phyloP scores from a whole-genome alignment of 108 stramenopile genomes.

The Pseudonitzschia delicatissima region DNA sequence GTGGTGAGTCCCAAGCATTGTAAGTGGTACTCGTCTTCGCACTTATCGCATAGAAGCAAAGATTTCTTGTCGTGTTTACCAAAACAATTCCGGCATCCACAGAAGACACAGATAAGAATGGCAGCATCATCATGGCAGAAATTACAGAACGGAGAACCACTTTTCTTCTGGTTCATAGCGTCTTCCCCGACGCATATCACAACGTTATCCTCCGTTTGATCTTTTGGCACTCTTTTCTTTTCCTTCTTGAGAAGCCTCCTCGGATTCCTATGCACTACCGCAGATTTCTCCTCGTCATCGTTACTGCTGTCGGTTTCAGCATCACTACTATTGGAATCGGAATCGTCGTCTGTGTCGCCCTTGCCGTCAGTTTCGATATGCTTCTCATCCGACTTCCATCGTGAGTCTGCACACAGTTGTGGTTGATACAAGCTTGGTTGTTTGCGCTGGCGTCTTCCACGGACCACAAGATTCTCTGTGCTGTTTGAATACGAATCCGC shows the following conservation, averaged over 20 bases:
- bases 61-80: slow-evolving; percentile 67
- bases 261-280: neutral
- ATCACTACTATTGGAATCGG: neutral
- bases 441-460: slow-evolving; percentile 15
- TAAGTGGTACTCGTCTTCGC: slow-evolving; percentile 55
- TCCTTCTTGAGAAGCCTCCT: neutral
- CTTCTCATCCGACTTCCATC: slow-evolving; percentile 54
- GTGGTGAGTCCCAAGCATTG: slow-evolving; percentile 38
- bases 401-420: slow-evolving; percentile 43
- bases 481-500: slow-evolving; percentile 10
- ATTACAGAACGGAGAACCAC: slow-evolving; percentile 27
- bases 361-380: neutral
- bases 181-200: neutral
- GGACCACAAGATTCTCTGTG: slow-evolving; percentile 11
- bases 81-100: slow-evolving; percentile 82
- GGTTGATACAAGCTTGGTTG: slow-evolving; percentile 55
- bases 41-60: slow-evolving; percentile 37
- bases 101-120: slow-evolving; percentile 75
- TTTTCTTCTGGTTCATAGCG: neutral
- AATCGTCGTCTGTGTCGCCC: neutral
- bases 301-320: neutral
- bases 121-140: slow-evolving; percentile 66
- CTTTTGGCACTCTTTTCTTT: neutral
- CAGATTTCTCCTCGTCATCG: slow-evolving; percentile 7
- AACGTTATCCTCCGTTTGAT: neutral